Base-by-base conservation (phyloP, 1,284 basidiomycete species). In the Leccinum pachyderme region DNA sequence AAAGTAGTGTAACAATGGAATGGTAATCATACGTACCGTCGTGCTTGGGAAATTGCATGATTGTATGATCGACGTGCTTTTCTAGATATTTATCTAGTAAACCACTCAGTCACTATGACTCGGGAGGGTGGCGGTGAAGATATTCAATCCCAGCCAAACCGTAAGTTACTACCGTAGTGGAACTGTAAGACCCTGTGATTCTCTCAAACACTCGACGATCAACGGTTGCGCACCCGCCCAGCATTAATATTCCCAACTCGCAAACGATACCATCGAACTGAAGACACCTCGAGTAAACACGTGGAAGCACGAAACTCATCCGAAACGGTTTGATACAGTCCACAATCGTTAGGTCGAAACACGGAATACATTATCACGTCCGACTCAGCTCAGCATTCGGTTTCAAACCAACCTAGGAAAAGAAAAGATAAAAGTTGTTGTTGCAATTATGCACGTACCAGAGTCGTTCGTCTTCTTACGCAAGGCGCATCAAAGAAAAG, bases 1-100 rank as follows among this genome's bases (percentile, higher is more conserved):
- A 18, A 18, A 9, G 18, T n/a, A 4, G 22, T 37, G 47, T 18
- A 8, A 28, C 2, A 15, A 13, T 24, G 3, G 5, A 22, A n/a
- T 13, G 22, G 2, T 31, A 24, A 12, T 8, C 1, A 11, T 22
- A 58, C 68, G n/a, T 45, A 69, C 68, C 68, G 35, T 69, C 64
- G 50, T 69, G 71, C 49, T 66, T 72, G 0, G 64, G 69, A 43
- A 69, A 70, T 15, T 69, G 44, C 69, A 72, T 72, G 32, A 18
- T 44, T 24, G 43, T 44, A 1, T 22, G 18, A 22, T 12, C 37
- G 22, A 41, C 18, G 39, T 22, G 11, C 31, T 32, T 4, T 4
- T 32, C 37, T 18, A 11, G 18, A 18, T 18, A 18, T 12, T 7
- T 39, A 41, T 12, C 18, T 22, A 12, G 22, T 32, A 31, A 31